A percentile compares a stretch with the other conserved stretches of the same genome.
These are phyloP conservation scores for Thuidium tamariscinum DNA, from an alignment of 225 moss, liverwort and hornwort genomes.

Conservation along the genomic window DNA sequence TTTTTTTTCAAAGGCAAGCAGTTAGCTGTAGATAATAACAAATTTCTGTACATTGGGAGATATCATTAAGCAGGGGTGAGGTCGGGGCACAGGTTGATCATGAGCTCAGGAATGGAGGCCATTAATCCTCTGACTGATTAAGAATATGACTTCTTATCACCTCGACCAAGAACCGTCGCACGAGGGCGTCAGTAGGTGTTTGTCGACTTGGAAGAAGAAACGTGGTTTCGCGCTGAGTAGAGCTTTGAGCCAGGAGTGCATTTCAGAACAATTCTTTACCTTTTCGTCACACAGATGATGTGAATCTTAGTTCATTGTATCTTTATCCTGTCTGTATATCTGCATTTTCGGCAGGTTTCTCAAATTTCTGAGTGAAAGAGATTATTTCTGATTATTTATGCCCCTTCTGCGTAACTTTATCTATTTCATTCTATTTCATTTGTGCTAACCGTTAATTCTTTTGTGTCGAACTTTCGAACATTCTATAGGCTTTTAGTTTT, in stretches of 20 bases:
- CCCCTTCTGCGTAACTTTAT: neutral
- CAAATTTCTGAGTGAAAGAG: neutral
- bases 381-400: neutral
- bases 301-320: neutral
- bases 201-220: constrained; percentile 5
- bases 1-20: neutral
- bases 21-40: neutral
- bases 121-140: constrained; percentile 1
- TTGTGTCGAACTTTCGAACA: neutral
- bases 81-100: constrained; percentile 50
- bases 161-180: constrained; percentile 9
- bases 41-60: constrained; percentile 11
- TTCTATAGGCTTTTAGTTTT: neutral
- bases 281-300: neutral
- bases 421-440: neutral
- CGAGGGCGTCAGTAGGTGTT: constrained; percentile 10
- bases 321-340: neutral
- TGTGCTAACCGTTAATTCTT: neutral
- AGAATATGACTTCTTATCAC: constrained; percentile 13
- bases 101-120: constrained; percentile 29
- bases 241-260: neutral
- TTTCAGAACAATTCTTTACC: neutral
- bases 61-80: constrained; percentile 38
- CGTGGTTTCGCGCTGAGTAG: neutral
- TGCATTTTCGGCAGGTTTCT: neutral